Base-by-base conservation (phyloP, 495 filamentous ascomycete species). In the Penicillium cataractarum region DNA sequence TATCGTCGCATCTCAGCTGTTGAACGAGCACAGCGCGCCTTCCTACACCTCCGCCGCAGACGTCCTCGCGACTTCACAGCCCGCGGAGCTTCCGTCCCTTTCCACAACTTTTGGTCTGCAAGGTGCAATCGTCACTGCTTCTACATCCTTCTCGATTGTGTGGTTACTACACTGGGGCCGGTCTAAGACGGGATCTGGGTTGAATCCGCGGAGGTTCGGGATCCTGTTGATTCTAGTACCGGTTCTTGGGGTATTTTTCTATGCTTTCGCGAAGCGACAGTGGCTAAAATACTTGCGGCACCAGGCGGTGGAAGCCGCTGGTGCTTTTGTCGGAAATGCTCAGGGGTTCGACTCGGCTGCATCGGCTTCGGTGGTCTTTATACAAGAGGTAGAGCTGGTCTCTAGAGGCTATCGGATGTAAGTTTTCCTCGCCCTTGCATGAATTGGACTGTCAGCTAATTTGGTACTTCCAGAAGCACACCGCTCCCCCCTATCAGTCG, bases 311-410 rank as follows among this genome's bases (percentile, higher is more conserved):
- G 82, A 88, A 29, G 87, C 88, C 60, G 90, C 90, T n/a, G 84
- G 86, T 9, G 69, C 74, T 0, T 89, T 98, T 61, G 87, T 96
- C 58, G 79, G 85, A 27, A 87, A 85, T 64, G 86, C 92, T 40
- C 93, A 95, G 65, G 87, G 90, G 24, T 92, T 96, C 63, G 93
- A 98, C 74, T 85, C 88, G 32, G 88, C 90, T 32, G 89, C 86
- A 35, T 89, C 89, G 55, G 87, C 92, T 27, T 90, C 92, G 2
- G 80, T 99, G 33, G 89, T 89, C 33, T 85, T 97, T 55, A 90
- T 99, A 61, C 94, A 98, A 77, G 95, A 99, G 74, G 94, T 98
- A 21, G 95, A 98, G 76, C 82, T 98, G 53, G 94, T 98, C 13
- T 94, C 94, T 40, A 86, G 94, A 66, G 95, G 95, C 53, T 99